Base-by-base conservation (phyloP, 2,329 filamentous ascomycete genomes). In the Cladobotryum mycophilum region DNA sequence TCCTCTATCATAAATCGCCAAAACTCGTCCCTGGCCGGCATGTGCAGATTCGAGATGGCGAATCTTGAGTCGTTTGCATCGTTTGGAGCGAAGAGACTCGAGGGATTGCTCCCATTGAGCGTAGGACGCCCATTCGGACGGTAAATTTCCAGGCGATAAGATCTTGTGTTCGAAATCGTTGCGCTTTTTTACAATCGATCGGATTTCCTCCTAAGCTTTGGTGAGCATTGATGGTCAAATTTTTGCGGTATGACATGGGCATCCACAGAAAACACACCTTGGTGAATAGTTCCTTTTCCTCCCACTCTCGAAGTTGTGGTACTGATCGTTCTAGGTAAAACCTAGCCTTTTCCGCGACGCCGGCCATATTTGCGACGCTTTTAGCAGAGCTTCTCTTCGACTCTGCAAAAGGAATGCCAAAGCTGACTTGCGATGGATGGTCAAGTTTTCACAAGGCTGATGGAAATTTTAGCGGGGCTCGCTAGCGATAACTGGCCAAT, bases 291-390 rank as follows among this genome's bases (percentile, higher is more conserved):
- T 89, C 85, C 69, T 96, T 96, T 58, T 88, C 82, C 70, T 95
- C 88, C 68, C 89, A 95, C 62, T 96, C 90, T 56, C 90, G 89
- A 51, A 99, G 80, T 68, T 97, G 91, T 14, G 91, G 89, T 41
- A 96, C 88, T 2, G 88, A 86, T 60, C 92, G 86, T 74, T 99
- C 93, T 57, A 97, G 80, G 70, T 88, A 96, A 71, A 92, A 97
- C 52, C 92, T 88, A 50, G 92, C 93, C 71, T 96, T 97, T 64
- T 97, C 93, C 56, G 88, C 86, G 52, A 93, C 85, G 40, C 83
- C 86, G 1, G 90, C 81, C 89, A 96, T 95, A 53, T 47, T 58
- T 43, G 13, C 15, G n/a, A 12, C 33, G 8, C 30, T 18, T 35
- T 41, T 25, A n/a, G 40, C 15, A 13, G 40, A 42, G 15, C 13